phyloP scores from a whole-genome alignment of 2,329 filamentous ascomycete genomes.

The Monosporascus sp. region DNA sequence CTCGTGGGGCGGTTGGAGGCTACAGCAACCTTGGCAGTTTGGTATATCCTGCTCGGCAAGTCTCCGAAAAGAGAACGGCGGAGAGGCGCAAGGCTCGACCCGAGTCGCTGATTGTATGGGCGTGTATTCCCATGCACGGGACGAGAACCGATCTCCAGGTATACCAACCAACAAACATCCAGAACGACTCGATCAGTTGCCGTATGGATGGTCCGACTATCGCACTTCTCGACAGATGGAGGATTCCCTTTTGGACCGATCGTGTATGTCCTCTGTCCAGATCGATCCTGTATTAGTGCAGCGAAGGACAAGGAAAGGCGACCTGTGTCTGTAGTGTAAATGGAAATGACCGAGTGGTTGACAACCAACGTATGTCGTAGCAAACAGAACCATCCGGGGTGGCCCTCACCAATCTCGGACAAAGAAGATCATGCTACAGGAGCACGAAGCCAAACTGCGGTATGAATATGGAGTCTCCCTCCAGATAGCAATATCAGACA shows the following conservation, averaged over 20 bases:
- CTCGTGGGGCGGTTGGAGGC: slow-evolving; percentile 27
- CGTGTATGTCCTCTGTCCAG: slow-evolving; percentile 8
- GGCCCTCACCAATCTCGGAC: slow-evolving; percentile 16
- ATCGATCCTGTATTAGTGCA: slow-evolving; percentile 8
- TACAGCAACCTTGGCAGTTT: slow-evolving; percentile 28
- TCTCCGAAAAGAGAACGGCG: slow-evolving; percentile 24
- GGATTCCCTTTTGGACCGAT: slow-evolving; percentile 7
- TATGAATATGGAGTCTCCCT: slow-evolving; percentile 24
- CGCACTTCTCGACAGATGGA: slow-evolving; percentile 5
- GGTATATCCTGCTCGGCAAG: slow-evolving; percentile 23
- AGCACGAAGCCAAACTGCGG: slow-evolving; percentile 22
- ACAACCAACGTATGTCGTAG: slow-evolving; percentile 17
- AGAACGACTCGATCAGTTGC: slow-evolving; percentile 16
- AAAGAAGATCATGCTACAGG: slow-evolving; percentile 18
- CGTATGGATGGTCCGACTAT: slow-evolving; percentile 16
- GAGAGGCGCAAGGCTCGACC: slow-evolving; percentile 21
- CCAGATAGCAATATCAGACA: slow-evolving; percentile 27
- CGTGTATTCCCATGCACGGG: slow-evolving; percentile 21
- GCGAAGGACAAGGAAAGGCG: slow-evolving; percentile 16
- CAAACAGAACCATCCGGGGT: slow-evolving; percentile 18
- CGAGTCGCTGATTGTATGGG: slow-evolving; percentile 18
- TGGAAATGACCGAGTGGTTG: slow-evolving; percentile 16
- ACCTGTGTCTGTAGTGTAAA: slow-evolving; percentile 17
- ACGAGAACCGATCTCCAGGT: slow-evolving; percentile 20
- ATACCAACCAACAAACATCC: slow-evolving; percentile 24